phyloP scores from a whole-genome alignment of 2,329 filamentous ascomycete species.

The Rasamsonia emersonii region DNA sequence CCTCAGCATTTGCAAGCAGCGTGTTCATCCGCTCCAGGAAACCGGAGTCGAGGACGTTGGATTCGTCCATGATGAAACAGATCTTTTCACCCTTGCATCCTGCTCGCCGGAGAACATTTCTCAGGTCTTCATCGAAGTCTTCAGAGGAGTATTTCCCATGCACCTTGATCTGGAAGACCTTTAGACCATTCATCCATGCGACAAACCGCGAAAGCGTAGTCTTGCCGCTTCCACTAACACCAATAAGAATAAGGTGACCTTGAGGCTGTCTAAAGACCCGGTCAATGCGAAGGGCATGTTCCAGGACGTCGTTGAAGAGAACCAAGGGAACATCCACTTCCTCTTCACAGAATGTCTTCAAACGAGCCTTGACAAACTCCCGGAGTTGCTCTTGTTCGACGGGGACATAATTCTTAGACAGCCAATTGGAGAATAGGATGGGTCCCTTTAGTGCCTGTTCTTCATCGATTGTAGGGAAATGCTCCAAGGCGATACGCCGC shows the following conservation, averaged over 20 bases:
- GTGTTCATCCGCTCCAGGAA: constrained; percentile 99
- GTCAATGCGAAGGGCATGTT: constrained; percentile 96
- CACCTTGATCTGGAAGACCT: constrained; percentile 99
- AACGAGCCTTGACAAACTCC: constrained; percentile 92
- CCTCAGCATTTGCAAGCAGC: constrained; percentile 95
- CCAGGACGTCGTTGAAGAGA: constrained; percentile 97
- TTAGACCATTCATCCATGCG: constrained; percentile 99
- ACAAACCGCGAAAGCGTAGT: constrained; percentile 96
- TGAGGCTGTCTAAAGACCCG: constrained; percentile 97
- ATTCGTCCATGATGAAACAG: constrained; percentile 99
- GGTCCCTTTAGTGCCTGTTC: constrained; percentile 80
- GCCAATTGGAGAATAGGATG: constrained; percentile 98
- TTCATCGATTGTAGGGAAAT: constrained; percentile 94
- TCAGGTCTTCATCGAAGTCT: constrained; percentile 95
- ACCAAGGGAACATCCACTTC: constrained; percentile 98
- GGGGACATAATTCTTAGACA: constrained; percentile 96
- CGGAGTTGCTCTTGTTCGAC: constrained; percentile 91
- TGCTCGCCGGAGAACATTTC: constrained; percentile 84
- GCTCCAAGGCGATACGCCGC: constrained; percentile 73
- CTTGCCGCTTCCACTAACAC: constrained; percentile 97
- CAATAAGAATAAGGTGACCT: constrained; percentile 95
- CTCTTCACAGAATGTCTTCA: constrained; percentile 98
- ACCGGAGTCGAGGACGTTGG: constrained; percentile 94
- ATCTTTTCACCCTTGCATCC: constrained; percentile 99
- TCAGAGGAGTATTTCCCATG: constrained; percentile 97